These are phyloP conservation scores for Syzygium oleosum DNA, from an alignment of 345 rosid species.

Conservation along the genomic window DNA sequence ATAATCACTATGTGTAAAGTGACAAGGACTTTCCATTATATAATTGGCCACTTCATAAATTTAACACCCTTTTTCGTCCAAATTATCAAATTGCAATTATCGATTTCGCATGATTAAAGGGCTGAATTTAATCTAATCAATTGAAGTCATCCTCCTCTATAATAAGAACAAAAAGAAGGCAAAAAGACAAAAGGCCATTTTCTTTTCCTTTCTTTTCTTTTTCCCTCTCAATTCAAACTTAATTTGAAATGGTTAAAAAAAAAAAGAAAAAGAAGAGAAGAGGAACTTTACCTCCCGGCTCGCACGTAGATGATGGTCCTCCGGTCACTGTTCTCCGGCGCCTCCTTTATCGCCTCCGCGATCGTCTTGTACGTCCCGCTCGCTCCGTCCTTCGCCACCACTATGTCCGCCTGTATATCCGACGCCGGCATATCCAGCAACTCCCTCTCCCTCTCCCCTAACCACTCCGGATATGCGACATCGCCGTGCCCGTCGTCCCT, in stretches of 20 bases:
- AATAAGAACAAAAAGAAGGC: not conserved
- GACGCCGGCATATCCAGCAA: slow-evolving; percentile 42
- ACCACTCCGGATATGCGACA: slow-evolving; percentile 59
- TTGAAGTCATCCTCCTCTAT: not conserved
- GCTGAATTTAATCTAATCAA: not conserved
- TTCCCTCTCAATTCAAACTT: not conserved
- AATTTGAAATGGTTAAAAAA: not conserved
- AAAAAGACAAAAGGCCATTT: not conserved
- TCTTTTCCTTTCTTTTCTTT: not conserved
- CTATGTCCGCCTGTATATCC: slow-evolving; percentile 74
- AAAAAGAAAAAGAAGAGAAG: too few relatives aligned
- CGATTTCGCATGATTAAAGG: not conserved
- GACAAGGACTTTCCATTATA: not conserved
- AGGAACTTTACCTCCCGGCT: slow-evolving; percentile 78
- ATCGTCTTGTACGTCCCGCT: slow-evolving; percentile 77
- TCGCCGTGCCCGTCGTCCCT: not conserved
- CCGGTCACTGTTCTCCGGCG: slow-evolving; percentile 59
- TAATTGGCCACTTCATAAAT: not conserved
- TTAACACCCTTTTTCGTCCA: not conserved
- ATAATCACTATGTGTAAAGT: not conserved
- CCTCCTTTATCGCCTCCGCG: slow-evolving; percentile 80
- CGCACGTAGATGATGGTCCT: slow-evolving; percentile 72
- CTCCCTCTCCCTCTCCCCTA: slow-evolving; percentile 46
- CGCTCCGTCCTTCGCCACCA: slow-evolving; percentile 63
- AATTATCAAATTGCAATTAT: not conserved